A percentile compares a stretch with the other conserved stretches of the same genome.
Conservation (phyloP, 257 asterid genomes). For the Solanum rostratum region DNA sequence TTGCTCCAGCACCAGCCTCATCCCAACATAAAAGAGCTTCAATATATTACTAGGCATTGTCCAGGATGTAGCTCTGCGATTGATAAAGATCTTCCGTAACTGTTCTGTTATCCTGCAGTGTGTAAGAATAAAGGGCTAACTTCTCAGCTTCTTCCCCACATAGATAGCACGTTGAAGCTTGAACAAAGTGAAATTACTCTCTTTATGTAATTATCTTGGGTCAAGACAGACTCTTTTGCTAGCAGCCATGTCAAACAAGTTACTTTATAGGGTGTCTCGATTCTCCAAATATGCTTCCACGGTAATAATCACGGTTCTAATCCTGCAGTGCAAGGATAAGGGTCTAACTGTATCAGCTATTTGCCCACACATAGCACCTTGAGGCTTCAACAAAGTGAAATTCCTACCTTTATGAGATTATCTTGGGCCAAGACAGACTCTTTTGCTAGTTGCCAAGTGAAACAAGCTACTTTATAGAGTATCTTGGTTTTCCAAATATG, state of each 20-base stretch:
- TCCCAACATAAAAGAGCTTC: not conserved
- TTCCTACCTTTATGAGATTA: not conserved
- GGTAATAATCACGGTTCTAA: not conserved
- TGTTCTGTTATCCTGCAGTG: not conserved
- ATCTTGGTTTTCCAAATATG: not conserved
- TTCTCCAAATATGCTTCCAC: not conserved
- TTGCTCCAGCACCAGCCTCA: not conserved
- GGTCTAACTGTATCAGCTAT: not conserved
- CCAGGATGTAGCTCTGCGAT: not conserved
- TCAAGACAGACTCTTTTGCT: not conserved
- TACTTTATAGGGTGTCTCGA: not conserved
- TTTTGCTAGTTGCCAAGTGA: not conserved
- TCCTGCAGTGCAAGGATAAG: not conserved
- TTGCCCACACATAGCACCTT: not conserved
- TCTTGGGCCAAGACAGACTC: not conserved
- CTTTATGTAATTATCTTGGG: not conserved
- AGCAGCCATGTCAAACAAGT: not conserved
- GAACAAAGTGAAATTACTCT: not conserved
- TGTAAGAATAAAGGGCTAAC: not conserved
- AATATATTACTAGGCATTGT: not conserved
- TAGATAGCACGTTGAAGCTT: not conserved
- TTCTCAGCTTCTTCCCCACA: not conserved
- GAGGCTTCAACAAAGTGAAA: not conserved
- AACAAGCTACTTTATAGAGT: not conserved
- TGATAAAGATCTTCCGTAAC: not conserved